phyloP scores from a whole-genome alignment of 2,329 filamentous ascomycete genomes.

The Cryphonectria naterciae region DNA sequence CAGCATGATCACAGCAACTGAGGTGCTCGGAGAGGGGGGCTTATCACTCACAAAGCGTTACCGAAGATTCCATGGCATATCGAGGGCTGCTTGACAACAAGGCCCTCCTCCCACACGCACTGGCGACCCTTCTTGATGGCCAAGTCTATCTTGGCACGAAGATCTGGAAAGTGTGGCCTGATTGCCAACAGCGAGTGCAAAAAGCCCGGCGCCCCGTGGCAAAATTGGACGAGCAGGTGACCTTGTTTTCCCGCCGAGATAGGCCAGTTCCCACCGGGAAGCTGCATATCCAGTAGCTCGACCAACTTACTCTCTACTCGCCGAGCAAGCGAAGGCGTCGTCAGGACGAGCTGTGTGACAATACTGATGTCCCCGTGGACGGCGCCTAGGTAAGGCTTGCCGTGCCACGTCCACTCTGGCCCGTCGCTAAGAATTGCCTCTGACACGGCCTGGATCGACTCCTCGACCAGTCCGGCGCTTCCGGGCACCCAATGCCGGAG shows the following conservation, averaged over 20 bases:
- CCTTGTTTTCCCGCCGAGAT: slow-evolving; percentile 29
- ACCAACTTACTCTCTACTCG: slow-evolving; percentile 57
- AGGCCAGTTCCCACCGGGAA: slow-evolving; percentile 41
- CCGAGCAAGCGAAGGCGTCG: slow-evolving; percentile 57
- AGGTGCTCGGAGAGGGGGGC: slow-evolving; percentile 37
- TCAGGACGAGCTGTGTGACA: slow-evolving; percentile 68
- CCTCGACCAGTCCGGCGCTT: slow-evolving; percentile 52
- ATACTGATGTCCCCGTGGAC: slow-evolving; percentile 72
- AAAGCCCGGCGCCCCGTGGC: slow-evolving; percentile 63
- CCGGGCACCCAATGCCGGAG: slow-evolving; percentile 60
- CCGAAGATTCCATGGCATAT: slow-evolving; percentile 63
- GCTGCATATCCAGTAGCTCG: slow-evolving; percentile 62
- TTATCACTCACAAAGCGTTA: slow-evolving; percentile 55
- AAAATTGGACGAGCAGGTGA: slow-evolving; percentile 57
- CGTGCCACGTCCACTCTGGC: slow-evolving; percentile 65
- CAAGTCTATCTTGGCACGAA: slow-evolving; percentile 53
- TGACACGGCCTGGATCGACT: slow-evolving; percentile 60
- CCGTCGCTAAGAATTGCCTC: slow-evolving; percentile 60
- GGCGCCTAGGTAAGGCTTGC: slow-evolving; percentile 65
- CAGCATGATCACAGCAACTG: neutral
- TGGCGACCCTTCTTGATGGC: slow-evolving; percentile 52
- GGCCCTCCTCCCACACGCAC: slow-evolving; percentile 55
- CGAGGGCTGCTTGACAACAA: slow-evolving; percentile 64
- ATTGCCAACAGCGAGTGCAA: slow-evolving; percentile 57
- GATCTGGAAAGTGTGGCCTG: slow-evolving; percentile 52